phyloP scores from a whole-genome alignment of 2,329 filamentous ascomycete genomes.

The Beauveria brongniartii region DNA sequence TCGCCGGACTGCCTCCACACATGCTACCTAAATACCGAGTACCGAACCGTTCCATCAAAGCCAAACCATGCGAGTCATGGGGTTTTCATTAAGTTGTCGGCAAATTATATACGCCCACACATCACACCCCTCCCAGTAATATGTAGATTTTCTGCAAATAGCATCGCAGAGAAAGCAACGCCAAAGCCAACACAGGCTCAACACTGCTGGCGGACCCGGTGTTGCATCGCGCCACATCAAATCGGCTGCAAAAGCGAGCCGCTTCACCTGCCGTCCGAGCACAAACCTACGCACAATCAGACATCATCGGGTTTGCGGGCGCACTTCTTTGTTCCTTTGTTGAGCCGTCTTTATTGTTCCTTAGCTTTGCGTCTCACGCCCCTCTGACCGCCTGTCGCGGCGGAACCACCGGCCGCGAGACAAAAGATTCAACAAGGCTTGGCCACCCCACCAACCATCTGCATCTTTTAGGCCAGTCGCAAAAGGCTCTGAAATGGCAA shows the following conservation, averaged over 20 bases:
- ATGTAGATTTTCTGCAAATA: not conserved
- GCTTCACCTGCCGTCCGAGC: not conserved
- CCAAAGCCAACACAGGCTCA: not conserved
- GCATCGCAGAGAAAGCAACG: not conserved
- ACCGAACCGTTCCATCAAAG: not conserved
- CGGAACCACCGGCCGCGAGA: not conserved
- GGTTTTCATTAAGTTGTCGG: not conserved
- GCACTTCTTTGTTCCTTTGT: not conserved
- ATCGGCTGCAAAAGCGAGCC: not conserved
- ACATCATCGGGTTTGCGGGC: not conserved
- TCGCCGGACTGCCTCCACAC: not conserved
- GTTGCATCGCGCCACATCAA: not conserved
- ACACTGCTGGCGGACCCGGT: not conserved
- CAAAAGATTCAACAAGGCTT: not conserved
- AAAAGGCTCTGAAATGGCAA: not conserved
- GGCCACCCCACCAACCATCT: not conserved
- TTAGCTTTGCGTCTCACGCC: not conserved
- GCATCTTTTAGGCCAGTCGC: not conserved
- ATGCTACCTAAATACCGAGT: not conserved
- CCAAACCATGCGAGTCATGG: constrained; percentile 3
- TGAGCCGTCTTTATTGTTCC: not conserved
- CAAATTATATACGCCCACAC: not conserved
- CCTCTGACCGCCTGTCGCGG: not conserved
- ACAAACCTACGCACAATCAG: not conserved
- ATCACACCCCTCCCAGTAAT: not conserved